These are phyloP conservation scores for Blechomonas ayalai DNA, from an alignment of 208 protist species.

Conservation along the genomic window DNA sequence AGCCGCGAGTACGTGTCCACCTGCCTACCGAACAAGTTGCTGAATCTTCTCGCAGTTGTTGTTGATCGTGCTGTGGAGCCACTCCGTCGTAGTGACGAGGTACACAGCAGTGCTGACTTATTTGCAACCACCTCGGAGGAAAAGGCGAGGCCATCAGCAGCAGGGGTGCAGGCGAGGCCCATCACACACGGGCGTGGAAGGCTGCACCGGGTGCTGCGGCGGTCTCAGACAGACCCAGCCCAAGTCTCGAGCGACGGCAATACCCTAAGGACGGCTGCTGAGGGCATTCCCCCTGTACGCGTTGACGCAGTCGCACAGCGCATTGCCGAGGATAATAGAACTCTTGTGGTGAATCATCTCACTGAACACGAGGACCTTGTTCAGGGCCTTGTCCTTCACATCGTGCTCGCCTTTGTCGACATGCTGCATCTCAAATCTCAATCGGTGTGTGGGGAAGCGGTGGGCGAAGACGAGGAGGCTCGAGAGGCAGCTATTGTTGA, in stretches of 20 bases:
- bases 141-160: not conserved
- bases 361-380: conserved; percentile 66
- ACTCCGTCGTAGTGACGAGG: conserved; percentile 58
- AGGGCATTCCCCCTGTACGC: conserved; percentile 1
- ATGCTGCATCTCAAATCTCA: conserved; percentile 58
- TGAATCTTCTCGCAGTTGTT: conserved; percentile 75
- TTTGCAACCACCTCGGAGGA: conserved; percentile 64
- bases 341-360: conserved; percentile 57
- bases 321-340: conserved; percentile 48
- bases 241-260: not conserved
- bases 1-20: conserved; percentile 79
- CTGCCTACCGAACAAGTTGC: conserved; percentile 59
- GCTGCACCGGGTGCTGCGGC: conserved; percentile 9
- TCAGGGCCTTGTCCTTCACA: conserved; percentile 50
- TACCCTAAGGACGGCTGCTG: not conserved
- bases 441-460: conserved; percentile 4
- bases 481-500: conserved; percentile 55
- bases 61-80: conserved; percentile 70
- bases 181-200: conserved; percentile 5
- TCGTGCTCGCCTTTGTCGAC: conserved; percentile 70
- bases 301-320: conserved; percentile 46
- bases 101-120: conserved; percentile 61
- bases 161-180: conserved; percentile 1
- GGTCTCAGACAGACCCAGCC: not conserved
- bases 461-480: conserved; percentile 12